A percentile compares a stretch with the other conserved stretches of the same genome.
Evolutionary conservation across 495 filamentous ascomycete species (phyloP).

Genomic region (Apiosordaria backusii): DNA sequence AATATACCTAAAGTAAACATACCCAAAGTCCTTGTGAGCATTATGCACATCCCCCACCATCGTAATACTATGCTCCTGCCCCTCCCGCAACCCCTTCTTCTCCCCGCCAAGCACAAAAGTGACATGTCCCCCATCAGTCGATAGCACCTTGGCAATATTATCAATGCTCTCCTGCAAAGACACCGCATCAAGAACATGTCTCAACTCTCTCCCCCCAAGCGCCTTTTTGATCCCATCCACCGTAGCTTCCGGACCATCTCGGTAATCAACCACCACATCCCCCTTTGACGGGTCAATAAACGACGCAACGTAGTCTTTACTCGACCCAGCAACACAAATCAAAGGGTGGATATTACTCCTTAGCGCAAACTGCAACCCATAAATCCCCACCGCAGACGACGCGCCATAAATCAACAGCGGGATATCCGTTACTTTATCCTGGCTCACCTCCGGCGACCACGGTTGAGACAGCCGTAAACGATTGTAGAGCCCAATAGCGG

Average conservation of each 20-base stretch:
- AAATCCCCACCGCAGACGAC: conserved; percentile 63
- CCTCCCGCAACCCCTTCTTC: conserved; percentile 33
- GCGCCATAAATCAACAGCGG: conserved; percentile 64
- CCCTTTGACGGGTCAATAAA: conserved; percentile 63
- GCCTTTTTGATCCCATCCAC: conserved; percentile 50
- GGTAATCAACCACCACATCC: conserved; percentile 70
- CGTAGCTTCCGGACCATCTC: conserved; percentile 54
- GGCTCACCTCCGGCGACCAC: conserved; percentile 48
- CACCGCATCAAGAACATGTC: conserved; percentile 60
- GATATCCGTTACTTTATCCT: conserved; percentile 26
- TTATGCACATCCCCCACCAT: conserved; percentile 52
- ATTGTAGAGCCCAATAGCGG: conserved; percentile 60
- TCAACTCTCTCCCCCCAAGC: conserved; percentile 27
- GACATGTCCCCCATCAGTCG: conserved; percentile 52
- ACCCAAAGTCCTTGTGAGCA: conserved; percentile 54
- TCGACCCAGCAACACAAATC: conserved; percentile 64
- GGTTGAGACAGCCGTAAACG: conserved; percentile 60
- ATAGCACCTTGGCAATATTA: conserved; percentile 47
- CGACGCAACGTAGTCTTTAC: conserved; percentile 51
- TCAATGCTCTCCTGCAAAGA: conserved; percentile 48
- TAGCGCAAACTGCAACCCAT: conserved; percentile 63
- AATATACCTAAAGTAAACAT: conserved; percentile 53
- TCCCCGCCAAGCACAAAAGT: conserved; percentile 51
- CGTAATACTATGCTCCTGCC: conserved; percentile 35
- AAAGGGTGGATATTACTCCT: conserved; percentile 68